Conservation (phyloP, 2,329 filamentous ascomycete genomes). For the Zopfia rhizophila region DNA sequence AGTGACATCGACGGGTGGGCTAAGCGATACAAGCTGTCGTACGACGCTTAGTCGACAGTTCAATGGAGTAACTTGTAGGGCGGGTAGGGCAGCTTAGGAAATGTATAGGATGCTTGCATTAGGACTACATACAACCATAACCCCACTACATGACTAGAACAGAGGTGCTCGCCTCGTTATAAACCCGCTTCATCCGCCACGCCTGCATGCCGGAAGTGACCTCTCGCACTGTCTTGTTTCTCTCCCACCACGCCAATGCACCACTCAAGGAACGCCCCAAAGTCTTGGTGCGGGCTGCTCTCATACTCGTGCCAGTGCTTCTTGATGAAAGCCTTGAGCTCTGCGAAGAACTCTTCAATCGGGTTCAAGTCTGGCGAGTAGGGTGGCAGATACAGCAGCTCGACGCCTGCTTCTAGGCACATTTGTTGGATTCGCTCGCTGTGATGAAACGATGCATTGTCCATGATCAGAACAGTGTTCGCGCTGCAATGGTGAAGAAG, state of each 20-base stretch:
- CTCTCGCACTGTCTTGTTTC: conserved; percentile 30
- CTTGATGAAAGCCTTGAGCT: conserved; percentile 49
- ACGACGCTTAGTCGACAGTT: conserved; percentile 5
- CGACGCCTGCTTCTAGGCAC: conserved; percentile 42
- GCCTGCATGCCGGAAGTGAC: conserved; percentile 41
- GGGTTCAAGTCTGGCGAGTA: conserved; percentile 53
- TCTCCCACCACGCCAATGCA: conserved; percentile 37
- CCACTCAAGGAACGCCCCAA: conserved; percentile 38
- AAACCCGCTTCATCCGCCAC: conserved; percentile 10
- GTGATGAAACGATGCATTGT: conserved; percentile 24
- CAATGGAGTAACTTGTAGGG: not conserved
- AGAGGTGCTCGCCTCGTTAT: conserved; percentile 1
- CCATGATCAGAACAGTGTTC: conserved; percentile 23
- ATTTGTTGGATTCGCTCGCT: conserved; percentile 38
- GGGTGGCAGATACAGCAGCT: conserved; percentile 46
- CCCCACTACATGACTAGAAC: too few species aligned
- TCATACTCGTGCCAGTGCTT: conserved; percentile 33
- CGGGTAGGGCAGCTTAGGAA: too few species aligned
- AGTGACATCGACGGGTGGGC: conserved; percentile 36
- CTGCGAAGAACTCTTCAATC: conserved; percentile 52
- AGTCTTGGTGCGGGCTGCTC: conserved; percentile 30
- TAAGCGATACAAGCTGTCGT: conserved; percentile 13
- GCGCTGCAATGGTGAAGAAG: conserved; percentile 18
- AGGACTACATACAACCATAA: too few species aligned
- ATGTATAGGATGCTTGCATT: too few species aligned